Conservation (phyloP, 108 stramenopile species). For the Aureococcus anophagefferens region DNA sequence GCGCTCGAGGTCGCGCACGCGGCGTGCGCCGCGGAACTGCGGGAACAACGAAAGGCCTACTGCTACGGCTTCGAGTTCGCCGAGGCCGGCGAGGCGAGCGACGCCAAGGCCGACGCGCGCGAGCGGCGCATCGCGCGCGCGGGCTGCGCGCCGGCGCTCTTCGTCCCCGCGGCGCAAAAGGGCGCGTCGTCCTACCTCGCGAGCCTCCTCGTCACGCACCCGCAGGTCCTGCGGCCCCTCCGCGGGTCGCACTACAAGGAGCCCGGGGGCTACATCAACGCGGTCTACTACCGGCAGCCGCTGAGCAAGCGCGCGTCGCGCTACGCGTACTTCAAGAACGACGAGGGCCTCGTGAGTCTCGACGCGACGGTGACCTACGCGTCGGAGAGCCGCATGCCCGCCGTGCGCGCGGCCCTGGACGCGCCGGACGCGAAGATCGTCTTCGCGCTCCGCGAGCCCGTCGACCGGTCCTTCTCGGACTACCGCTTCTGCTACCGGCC, state of each 20-base stretch:
- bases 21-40: too few species aligned
- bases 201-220: background rate
- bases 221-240: background rate
- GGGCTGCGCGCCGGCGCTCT: background rate
- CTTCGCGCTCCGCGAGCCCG: background rate
- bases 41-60: too few species aligned
- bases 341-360: background rate
- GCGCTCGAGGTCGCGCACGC: too few species aligned
- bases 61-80: too few species aligned
- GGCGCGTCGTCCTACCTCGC: background rate
- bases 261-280: background rate
- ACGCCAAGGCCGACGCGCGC: too few species aligned
- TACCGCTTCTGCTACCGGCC: background rate
- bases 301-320: background rate
- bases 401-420: background rate
- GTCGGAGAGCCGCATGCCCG: background rate
- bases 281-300: background rate
- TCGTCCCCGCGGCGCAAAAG: background rate
- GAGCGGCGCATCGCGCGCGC: background rate
- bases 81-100: too few species aligned
- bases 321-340: background rate
- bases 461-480: background rate
- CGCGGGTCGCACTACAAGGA: background rate
- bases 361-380: background rate
- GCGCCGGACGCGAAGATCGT: background rate